phyloP scores from a whole-genome alignment of 2,329 filamentous ascomycete species.

The Fusarium hainanense region DNA sequence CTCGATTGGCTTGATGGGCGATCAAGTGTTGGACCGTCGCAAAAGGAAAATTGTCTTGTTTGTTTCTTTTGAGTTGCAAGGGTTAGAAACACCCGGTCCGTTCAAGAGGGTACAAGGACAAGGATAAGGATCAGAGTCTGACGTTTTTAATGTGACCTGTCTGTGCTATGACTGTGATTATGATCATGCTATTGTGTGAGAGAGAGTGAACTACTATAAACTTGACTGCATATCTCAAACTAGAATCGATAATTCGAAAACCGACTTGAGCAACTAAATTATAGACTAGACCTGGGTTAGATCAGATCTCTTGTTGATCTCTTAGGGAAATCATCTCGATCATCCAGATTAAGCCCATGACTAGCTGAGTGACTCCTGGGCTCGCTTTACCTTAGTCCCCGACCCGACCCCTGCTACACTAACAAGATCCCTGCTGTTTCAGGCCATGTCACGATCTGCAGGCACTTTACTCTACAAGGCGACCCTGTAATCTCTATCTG shows the following conservation, averaged over 20 bases:
- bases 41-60: conserved; percentile 6
- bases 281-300: neutral
- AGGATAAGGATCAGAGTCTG: conserved; percentile 19
- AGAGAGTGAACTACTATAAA: neutral
- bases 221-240: neutral
- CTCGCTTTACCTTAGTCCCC: neutral
- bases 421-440: conserved; percentile 30
- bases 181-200: neutral
- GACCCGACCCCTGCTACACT: conserved; percentile 7
- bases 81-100: conserved; percentile 40
- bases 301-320: conserved; percentile 1
- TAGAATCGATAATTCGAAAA: neutral
- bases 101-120: conserved; percentile 29
- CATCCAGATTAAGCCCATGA: conserved; percentile 20
- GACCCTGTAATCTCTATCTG: conserved; percentile 44
- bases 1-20: neutral
- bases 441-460: conserved; percentile 31
- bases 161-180: neutral
- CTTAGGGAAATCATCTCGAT: conserved; percentile 1
- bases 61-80: conserved; percentile 19
- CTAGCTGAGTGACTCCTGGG: neutral
- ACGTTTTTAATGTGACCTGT: neutral
- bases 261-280: conserved; percentile 1
- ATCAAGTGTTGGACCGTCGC: neutral
- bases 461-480: conserved; percentile 35